phyloP scores from a whole-genome alignment of 768 basidiomycete genomes.

The Tubosaeta sp. region DNA sequence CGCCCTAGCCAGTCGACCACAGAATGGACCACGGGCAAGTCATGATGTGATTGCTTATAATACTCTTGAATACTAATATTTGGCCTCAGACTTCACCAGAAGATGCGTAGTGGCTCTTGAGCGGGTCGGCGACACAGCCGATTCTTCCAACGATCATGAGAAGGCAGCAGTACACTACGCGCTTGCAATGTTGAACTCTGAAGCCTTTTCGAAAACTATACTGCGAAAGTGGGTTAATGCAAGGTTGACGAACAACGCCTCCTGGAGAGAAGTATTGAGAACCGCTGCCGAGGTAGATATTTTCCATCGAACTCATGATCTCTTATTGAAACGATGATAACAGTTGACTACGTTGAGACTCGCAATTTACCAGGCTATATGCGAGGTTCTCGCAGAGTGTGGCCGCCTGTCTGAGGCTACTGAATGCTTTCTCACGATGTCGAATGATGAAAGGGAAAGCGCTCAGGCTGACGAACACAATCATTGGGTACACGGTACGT shows the following conservation, averaged over 20 bases:
- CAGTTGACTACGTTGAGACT: background rate
- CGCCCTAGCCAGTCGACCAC: background rate
- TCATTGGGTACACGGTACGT: background rate
- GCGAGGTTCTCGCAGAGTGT: slow-evolving; percentile 1
- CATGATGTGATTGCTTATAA: background rate
- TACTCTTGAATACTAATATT: background rate
- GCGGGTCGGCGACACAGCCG: background rate
- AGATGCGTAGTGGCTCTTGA: slow-evolving; percentile 1
- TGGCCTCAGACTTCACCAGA: background rate
- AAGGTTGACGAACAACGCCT: background rate
- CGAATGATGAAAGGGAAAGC: background rate
- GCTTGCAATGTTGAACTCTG: background rate
- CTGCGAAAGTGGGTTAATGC: slow-evolving; percentile 2
- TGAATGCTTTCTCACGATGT: background rate
- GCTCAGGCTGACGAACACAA: background rate
- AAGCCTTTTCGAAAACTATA: background rate
- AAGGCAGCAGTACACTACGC: background rate
- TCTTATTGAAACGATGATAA: background rate
- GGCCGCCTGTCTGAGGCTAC: background rate
- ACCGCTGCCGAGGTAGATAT: slow-evolving; percentile 1
- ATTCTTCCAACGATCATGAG: background rate
- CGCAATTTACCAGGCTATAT: background rate
- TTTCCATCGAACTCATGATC: background rate
- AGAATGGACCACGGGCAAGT: background rate
- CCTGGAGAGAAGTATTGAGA: slow-evolving; percentile 1